Evolutionary conservation across 2,329 filamentous ascomycete species (phyloP).

Genomic region (Diaporthe nobilis): DNA sequence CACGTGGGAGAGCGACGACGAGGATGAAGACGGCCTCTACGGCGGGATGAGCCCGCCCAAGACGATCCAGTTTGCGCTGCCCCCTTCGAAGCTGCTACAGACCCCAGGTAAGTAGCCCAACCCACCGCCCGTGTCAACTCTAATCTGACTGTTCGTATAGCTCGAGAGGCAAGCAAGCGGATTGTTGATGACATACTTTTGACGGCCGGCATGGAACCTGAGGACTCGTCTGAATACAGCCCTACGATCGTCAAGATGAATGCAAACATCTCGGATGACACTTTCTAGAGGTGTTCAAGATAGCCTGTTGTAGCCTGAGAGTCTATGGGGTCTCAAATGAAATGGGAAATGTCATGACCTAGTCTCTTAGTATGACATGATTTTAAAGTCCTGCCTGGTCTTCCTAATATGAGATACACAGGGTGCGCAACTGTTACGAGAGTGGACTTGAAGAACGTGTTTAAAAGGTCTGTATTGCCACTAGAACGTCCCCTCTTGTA

Average conservation of each 20-base stretch:
- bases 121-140: neutral
- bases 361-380: neutral
- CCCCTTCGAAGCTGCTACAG: constrained; percentile 82
- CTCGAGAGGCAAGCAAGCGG: constrained; percentile 82
- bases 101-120: constrained; percentile 75
- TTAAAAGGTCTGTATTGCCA: neutral
- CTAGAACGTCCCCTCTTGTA: neutral
- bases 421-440: neutral
- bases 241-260: constrained; percentile 77
- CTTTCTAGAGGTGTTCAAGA: constrained; percentile 60
- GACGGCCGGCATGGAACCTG: constrained; percentile 77
- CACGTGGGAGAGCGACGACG: constrained; percentile 83
- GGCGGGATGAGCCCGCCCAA: constrained; percentile 91
- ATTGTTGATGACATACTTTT: constrained; percentile 86
- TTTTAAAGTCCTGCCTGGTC: neutral
- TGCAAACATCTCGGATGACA: constrained; percentile 73
- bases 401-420: neutral
- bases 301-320: neutral
- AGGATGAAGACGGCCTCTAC: constrained; percentile 73
- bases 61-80: constrained; percentile 88
- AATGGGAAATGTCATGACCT: neutral
- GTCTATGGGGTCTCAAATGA: neutral
- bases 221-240: constrained; percentile 71
- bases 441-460: neutral
- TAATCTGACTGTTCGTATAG: constrained; percentile 54